Conservation (phyloP, 371 early-diverging fungal genomes). For the Enterospora canceri region DNA sequence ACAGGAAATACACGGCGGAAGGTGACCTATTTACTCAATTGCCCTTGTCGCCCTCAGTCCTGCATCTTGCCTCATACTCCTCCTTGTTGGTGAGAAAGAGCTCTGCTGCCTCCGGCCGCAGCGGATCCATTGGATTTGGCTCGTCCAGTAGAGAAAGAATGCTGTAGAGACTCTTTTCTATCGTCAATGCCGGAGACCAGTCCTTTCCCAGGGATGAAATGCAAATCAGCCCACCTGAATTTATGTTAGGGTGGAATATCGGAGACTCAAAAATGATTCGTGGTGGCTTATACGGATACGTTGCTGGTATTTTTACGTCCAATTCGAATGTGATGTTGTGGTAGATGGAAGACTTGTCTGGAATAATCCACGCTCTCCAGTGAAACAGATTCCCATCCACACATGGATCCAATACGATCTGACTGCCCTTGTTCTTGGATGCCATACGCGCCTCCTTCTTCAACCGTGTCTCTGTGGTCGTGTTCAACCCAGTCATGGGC, state of each 20-base stretch:
- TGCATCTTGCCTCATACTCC: slow-evolving; percentile 50
- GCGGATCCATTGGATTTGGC: slow-evolving; percentile 87
- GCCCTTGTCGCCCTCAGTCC: slow-evolving; percentile 18
- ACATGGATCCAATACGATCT: slow-evolving; percentile 25
- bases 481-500: too few relatives aligned
- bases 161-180: slow-evolving; percentile 78
- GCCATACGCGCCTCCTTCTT: slow-evolving; percentile 5
- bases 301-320: slow-evolving; percentile 86
- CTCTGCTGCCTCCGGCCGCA: slow-evolving; percentile 88
- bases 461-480: slow-evolving; percentile 21
- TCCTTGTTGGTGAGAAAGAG: slow-evolving; percentile 77
- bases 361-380: slow-evolving; percentile 72
- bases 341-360: slow-evolving; percentile 70
- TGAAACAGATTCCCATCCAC: slow-evolving; percentile 63
- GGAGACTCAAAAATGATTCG: slow-evolving; percentile 82
- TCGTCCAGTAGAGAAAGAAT: slow-evolving; percentile 89
- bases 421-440: not conserved
- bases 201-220: slow-evolving; percentile 90
- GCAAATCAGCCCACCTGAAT: slow-evolving; percentile 90
- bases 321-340: slow-evolving; percentile 87
- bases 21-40: not conserved
- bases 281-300: slow-evolving; percentile 97
- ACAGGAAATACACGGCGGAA: not conserved
- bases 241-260: slow-evolving; percentile 97
- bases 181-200: slow-evolving; percentile 95